Evolutionary conservation across 768 basidiomycete species (phyloP).

Genomic region (Suillus paluster): DNA sequence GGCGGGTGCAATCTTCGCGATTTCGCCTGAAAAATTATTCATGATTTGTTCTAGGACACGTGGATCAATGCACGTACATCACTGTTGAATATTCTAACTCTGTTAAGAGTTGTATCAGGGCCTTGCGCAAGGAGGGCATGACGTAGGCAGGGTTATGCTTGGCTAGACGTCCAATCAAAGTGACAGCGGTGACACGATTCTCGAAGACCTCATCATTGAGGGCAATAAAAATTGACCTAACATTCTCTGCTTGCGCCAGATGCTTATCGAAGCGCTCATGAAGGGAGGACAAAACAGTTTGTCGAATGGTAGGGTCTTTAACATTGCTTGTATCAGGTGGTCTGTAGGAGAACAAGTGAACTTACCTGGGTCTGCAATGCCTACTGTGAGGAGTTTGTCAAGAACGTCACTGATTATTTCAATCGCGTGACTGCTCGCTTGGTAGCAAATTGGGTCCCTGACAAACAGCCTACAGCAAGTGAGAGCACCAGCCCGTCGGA

Average conservation of each 20-base stretch:
- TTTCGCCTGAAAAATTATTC: slow-evolving; percentile 58
- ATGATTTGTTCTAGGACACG: neutral
- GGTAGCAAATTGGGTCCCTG: slow-evolving; percentile 93
- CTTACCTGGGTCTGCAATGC: slow-evolving; percentile 93
- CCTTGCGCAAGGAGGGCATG: slow-evolving; percentile 95
- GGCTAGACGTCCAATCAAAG: slow-evolving; percentile 90
- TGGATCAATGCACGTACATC: slow-evolving; percentile 53
- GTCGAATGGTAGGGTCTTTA: slow-evolving; percentile 75
- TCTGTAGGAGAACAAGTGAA: neutral
- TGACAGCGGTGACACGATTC: slow-evolving; percentile 89
- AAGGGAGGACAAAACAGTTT: slow-evolving; percentile 82
- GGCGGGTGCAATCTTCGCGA: slow-evolving; percentile 89
- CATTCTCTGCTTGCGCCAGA: slow-evolving; percentile 96
- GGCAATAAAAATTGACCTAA: slow-evolving; percentile 96
- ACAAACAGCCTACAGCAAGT: slow-evolving; percentile 93
- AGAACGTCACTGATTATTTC: slow-evolving; percentile 98
- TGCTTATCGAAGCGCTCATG: slow-evolving; percentile 97
- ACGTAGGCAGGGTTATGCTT: slow-evolving; percentile 98
- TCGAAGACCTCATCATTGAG: slow-evolving; percentile 96
- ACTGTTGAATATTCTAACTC: slow-evolving; percentile 96
- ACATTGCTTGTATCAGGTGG: slow-evolving; percentile 13
- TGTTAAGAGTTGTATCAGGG: slow-evolving; percentile 93
- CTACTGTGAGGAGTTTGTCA: slow-evolving; percentile 93
- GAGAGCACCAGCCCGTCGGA: slow-evolving; percentile 86
- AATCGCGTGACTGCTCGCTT: slow-evolving; percentile 94